phyloP scores from a whole-genome alignment of 306 rosid species.

The Prunus fruticosa region DNA sequence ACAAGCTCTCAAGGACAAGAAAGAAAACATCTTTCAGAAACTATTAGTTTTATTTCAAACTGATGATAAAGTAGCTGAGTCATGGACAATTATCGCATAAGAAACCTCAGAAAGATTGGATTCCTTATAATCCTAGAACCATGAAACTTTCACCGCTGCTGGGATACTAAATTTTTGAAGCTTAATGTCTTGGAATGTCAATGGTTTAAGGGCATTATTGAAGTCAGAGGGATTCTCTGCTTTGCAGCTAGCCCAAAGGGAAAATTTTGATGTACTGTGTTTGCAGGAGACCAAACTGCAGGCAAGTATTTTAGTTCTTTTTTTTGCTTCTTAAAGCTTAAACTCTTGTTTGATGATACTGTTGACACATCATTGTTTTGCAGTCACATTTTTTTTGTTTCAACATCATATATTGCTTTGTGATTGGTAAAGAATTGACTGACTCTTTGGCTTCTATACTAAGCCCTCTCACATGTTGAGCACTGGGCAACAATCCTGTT shows the following conservation, averaged over 20 bases:
- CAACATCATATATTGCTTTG: background rate
- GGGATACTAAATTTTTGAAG: conserved; percentile 64
- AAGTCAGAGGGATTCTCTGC: conserved; percentile 78
- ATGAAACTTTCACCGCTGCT: conserved; percentile 62
- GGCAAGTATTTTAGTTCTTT: conserved; percentile 35
- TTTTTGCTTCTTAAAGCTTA: conserved; percentile 4
- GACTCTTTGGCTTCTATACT: background rate
- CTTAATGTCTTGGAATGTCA: conserved; percentile 91
- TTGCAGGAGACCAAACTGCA: conserved; percentile 96
- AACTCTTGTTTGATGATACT: background rate
- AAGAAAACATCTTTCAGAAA: conserved; percentile 41
- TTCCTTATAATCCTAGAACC: conserved; percentile 84
- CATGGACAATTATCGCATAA: conserved; percentile 91
- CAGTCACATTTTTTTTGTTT: background rate
- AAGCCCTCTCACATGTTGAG: background rate
- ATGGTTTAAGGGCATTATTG: conserved; percentile 88
- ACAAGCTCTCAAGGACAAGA: conserved; percentile 36
- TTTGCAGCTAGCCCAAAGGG: conserved; percentile 73
- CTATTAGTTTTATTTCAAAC: conserved; percentile 17
- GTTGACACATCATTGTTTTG: background rate
- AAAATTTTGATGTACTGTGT: conserved; percentile 84
- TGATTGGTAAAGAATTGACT: background rate
- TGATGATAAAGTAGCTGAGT: conserved; percentile 50
- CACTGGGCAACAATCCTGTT: background rate
- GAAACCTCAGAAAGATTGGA: conserved; percentile 93